Evolutionary conservation across 2,329 filamentous ascomycete genomes (phyloP).

Genomic region (Pseudocercospora eumusae): DNA sequence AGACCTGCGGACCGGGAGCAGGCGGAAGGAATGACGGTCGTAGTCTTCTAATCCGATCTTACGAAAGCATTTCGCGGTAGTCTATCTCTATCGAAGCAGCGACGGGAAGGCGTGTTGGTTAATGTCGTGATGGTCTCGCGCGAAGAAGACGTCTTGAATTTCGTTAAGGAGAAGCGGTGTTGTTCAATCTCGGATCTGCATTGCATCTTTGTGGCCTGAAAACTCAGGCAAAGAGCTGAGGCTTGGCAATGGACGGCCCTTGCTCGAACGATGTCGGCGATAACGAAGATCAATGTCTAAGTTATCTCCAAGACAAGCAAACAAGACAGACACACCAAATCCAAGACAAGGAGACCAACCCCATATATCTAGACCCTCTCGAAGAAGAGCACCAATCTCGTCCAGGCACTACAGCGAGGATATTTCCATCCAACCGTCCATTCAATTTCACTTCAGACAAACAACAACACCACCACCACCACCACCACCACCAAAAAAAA

Average conservation of each 20-base stretch:
- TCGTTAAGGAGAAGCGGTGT: background rate
- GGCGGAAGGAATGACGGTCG: conserved; percentile 21
- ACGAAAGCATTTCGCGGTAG: background rate
- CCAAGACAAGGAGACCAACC: background rate
- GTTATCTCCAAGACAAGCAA: background rate
- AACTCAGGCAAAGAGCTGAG: background rate
- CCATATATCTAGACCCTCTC: too few relatives aligned
- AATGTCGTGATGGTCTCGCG: background rate
- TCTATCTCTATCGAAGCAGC: background rate
- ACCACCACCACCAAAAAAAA: background rate
- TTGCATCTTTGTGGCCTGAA: conserved; percentile 1
- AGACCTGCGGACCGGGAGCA: conserved; percentile 12
- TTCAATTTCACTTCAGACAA: too few relatives aligned
- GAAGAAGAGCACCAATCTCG: too few relatives aligned
- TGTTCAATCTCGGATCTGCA: conserved; percentile 3
- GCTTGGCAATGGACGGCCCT: background rate
- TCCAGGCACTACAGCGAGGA: too few relatives aligned
- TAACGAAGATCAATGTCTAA: background rate
- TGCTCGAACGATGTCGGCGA: background rate
- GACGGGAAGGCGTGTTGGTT: background rate
- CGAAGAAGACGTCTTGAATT: conserved; percentile 3
- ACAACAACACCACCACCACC: too few relatives aligned
- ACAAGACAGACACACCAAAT: background rate
- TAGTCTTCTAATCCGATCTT: conserved; percentile 10
- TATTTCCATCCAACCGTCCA: too few relatives aligned